Base-by-base conservation (phyloP, 768 basidiomycete species). In the Chalciporus chontae region DNA sequence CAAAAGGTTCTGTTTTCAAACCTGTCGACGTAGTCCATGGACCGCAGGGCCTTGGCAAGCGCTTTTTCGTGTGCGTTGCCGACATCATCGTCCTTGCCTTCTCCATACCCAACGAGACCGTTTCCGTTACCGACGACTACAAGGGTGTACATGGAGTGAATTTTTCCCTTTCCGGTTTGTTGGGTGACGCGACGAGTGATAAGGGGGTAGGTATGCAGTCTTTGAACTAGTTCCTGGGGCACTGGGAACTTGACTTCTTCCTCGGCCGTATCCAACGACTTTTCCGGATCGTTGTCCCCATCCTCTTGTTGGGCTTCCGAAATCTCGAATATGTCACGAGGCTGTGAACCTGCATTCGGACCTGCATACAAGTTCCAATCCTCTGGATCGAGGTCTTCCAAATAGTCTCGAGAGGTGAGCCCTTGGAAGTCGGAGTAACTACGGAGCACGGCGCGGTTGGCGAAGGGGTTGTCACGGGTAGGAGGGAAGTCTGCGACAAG, bases 1-100 rank as follows among this genome's bases (percentile, higher is more conserved):
- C 91, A 97, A 15, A 96, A 77, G n/a, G 96, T 98, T 44, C 96
- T 80, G 55, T 83, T 75, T 69, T 99, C 95, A 69, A 93, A 97
- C n/a, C 92, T 83, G 56, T 90, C 87, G 47, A 99, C 91, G 60
- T 76, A 86, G 69, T 97, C 96, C 86, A 97, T 87, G 62, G 85
- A 88, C 54, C 85, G 78, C 24, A 95, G 75, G 2, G 92, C 96
- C 73, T 81, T 69, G 31, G 74, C 68, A 54, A 79, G 69, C n/a
- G 86, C 78, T 64, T 84, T 82, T 40, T 67, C 68, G 14, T 75
- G 63, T 3, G 88, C 90, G 15, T 73, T 68, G 7, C 73, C 51
- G 1, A 60, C 59, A 34, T 87, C 83, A 3, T 67, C 70, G 66
- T 87, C 83, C 67, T 92, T 94, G 49, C 83, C 91, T 62, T 89